phyloP scores from a whole-genome alignment of 2,329 filamentous ascomycete genomes.

The Dactylonectria estremocensis region DNA sequence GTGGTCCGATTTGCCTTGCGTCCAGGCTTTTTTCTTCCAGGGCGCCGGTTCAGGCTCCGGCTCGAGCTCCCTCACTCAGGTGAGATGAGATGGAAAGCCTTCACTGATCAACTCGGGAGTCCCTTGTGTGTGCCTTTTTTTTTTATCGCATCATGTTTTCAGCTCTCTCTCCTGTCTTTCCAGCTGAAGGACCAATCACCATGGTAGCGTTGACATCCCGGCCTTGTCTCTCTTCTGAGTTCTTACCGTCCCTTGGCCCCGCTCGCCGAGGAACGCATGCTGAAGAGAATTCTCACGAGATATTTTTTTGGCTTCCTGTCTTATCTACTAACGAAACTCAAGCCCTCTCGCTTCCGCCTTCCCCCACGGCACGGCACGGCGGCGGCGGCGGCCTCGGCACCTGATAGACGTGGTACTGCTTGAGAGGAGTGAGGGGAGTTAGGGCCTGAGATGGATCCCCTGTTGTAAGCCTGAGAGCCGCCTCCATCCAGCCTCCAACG shows the following conservation, averaged over 20 bases:
- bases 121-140: constrained; percentile 26
- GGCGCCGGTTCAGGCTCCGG: constrained; percentile 37
- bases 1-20: constrained; percentile 42
- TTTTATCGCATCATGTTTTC: constrained; percentile 20
- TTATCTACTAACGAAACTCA: constrained; percentile 19
- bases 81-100: constrained; percentile 27
- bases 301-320: background rate
- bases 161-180: background rate
- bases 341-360: constrained; percentile 17
- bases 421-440: constrained; percentile 5
- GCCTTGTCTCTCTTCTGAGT: constrained; percentile 1
- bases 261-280: constrained; percentile 5
- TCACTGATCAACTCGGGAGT: constrained; percentile 12
- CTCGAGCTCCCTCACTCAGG: constrained; percentile 36
- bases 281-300: constrained; percentile 4
- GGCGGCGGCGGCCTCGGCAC: background rate
- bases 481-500: background rate
- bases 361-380: background rate
- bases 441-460: constrained; percentile 10
- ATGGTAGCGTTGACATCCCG: background rate
- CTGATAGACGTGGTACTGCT: constrained; percentile 2
- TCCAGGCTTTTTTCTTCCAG: constrained; percentile 18
- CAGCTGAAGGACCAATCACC: constrained; percentile 21
- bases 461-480: background rate
- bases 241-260: background rate